These are phyloP conservation scores for Pezicula radicicola DNA, from an alignment of 2,329 filamentous ascomycete species.

Conservation along the genomic window DNA sequence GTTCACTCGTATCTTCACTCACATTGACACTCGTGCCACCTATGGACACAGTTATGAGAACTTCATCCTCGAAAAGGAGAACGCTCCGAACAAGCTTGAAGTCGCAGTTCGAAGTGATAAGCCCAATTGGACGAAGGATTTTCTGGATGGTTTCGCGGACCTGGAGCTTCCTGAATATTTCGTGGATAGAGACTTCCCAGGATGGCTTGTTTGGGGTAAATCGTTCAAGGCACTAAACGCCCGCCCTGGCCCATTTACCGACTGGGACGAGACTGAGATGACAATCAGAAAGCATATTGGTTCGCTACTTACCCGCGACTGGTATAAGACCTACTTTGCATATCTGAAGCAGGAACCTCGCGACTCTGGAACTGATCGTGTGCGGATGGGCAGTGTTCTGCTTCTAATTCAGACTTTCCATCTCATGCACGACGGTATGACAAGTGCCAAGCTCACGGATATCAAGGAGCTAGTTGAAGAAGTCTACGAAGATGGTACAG, in stretches of 20 bases:
- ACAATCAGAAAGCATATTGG: conserved; percentile 77
- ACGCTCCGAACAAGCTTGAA: conserved; percentile 71
- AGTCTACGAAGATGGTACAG: conserved; percentile 87
- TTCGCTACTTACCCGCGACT: conserved; percentile 72
- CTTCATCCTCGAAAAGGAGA: conserved; percentile 78
- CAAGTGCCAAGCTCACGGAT: conserved; percentile 78
- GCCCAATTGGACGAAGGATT: conserved; percentile 73
- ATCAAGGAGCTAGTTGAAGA: conserved; percentile 75
- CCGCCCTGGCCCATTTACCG: conserved; percentile 60
- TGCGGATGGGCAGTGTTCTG: conserved; percentile 84
- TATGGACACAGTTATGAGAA: conserved; percentile 86
- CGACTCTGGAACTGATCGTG: conserved; percentile 76
- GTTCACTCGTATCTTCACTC: conserved; percentile 73
- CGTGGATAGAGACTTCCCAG: conserved; percentile 86
- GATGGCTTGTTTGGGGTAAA: conserved; percentile 95
- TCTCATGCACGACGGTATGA: conserved; percentile 77
- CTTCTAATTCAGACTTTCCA: conserved; percentile 89
- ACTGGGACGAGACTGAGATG: conserved; percentile 79
- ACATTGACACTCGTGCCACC: conserved; percentile 80
- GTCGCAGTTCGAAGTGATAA: conserved; percentile 74
- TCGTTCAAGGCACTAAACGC: conserved; percentile 77
- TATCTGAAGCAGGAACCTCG: conserved; percentile 96
- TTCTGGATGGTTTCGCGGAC: conserved; percentile 73
- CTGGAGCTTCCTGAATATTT: conserved; percentile 77
- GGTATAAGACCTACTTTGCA: conserved; percentile 84